phyloP scores from a whole-genome alignment of 1,139 yeast species.

The Saccharomyces hybrid region DNA sequence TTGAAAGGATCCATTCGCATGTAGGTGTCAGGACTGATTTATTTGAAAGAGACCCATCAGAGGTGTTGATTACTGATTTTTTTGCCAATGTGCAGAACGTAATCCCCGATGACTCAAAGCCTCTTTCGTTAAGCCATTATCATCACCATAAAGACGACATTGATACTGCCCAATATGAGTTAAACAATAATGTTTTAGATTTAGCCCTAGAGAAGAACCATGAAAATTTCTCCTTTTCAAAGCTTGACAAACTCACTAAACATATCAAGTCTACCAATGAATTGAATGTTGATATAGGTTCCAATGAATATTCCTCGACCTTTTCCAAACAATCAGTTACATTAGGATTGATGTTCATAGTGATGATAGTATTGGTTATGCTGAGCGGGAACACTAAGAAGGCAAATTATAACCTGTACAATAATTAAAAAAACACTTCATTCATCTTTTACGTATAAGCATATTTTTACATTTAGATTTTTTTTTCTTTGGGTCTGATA shows the following conservation, averaged over 20 bases:
- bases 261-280: neutral
- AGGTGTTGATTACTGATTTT: slow-evolving; percentile 81
- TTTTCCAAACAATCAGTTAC: neutral
- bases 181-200: slow-evolving; percentile 11
- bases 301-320: neutral
- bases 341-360: neutral
- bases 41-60: slow-evolving; percentile 56
- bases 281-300: neutral
- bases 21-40: slow-evolving; percentile 86
- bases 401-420: slow-evolving; percentile 2
- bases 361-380: neutral
- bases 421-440: neutral
- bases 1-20: slow-evolving; percentile 78
- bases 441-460: neutral
- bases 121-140: slow-evolving; percentile 1
- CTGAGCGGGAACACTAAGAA: neutral
- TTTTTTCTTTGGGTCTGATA: neutral
- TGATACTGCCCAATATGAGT: slow-evolving; percentile 2
- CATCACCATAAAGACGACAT: slow-evolving; percentile 5
- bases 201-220: slow-evolving; percentile 15
- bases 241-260: neutral
- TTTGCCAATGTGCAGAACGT: slow-evolving; percentile 90
- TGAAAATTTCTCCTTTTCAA: neutral
- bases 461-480: slow-evolving; percentile 1
- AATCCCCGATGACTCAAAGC: slow-evolving; percentile 42